A percentile compares a stretch with the other conserved stretches of the same genome.
Conservation (phyloP, 116 monocot genomes). For the Posidonia oceanica region DNA sequence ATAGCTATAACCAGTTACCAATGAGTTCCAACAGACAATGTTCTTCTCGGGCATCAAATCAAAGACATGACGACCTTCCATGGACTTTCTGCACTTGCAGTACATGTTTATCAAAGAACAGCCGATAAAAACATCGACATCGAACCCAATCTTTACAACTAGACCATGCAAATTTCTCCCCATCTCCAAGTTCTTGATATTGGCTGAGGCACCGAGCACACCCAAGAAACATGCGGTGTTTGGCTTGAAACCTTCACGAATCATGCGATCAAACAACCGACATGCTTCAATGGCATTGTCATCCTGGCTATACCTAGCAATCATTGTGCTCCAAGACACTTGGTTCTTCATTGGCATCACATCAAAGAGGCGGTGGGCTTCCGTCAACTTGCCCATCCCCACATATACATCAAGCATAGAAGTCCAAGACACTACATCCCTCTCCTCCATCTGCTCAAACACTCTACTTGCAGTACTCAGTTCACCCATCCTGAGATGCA, state of each 20-base stretch:
- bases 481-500: conserved; percentile 26
- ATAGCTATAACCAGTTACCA: conserved; percentile 38
- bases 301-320: conserved; percentile 38
- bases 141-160: conserved; percentile 26
- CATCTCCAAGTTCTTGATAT: conserved; percentile 10
- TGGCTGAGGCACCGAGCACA: conserved; percentile 34
- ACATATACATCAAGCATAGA: conserved; percentile 31
- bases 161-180: conserved; percentile 31
- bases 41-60: conserved; percentile 27
- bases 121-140: conserved; percentile 18
- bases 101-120: conserved; percentile 56
- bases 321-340: conserved; percentile 47
- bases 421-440: conserved; percentile 60
- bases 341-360: conserved; percentile 46
- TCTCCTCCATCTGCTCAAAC: conserved; percentile 43
- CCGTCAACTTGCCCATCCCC: conserved; percentile 26
- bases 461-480: conserved; percentile 18
- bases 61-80: conserved; percentile 28
- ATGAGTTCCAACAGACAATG: conserved; percentile 46
- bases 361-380: conserved; percentile 28
- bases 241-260: conserved; percentile 26
- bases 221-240: conserved; percentile 34
- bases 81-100: conserved; percentile 26
- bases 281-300: conserved; percentile 23
- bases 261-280: conserved; percentile 29